Evolutionary conservation across 1,284 basidiomycete species (phyloP).

Genomic region (Meripilus lineatus): DNA sequence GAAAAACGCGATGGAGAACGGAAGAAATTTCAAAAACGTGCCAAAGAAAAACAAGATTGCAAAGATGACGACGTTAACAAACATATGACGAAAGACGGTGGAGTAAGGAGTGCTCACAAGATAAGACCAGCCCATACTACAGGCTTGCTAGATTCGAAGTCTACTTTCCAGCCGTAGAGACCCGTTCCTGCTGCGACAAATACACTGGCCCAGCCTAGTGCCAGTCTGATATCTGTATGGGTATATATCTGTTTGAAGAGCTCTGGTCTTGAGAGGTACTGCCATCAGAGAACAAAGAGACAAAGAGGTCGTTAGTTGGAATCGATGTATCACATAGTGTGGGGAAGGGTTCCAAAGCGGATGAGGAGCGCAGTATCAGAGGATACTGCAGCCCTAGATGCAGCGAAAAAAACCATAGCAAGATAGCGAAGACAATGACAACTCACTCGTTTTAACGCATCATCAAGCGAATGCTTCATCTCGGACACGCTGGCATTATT

Average conservation of each 20-base stretch:
- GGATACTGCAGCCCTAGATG: background rate
- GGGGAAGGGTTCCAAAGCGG: background rate
- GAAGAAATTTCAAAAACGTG: too few species aligned
- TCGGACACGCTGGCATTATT: constrained; percentile 81
- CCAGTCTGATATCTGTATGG: constrained; percentile 83
- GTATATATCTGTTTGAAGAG: constrained; percentile 82
- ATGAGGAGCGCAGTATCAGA: background rate
- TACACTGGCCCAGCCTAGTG: constrained; percentile 79
- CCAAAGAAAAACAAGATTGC: constrained; percentile 1
- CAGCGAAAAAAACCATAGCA: background rate
- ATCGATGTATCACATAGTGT: background rate
- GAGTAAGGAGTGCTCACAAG: constrained; percentile 42
- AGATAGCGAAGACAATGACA: constrained; percentile 1
- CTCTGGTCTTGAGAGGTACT: constrained; percentile 78
- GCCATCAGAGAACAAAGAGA: constrained; percentile 11
- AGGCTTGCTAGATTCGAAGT: constrained; percentile 84
- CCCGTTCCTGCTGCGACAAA: constrained; percentile 77
- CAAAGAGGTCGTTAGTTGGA: background rate
- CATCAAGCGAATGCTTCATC: constrained; percentile 88
- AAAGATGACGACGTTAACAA: background rate
- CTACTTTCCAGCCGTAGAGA: constrained; percentile 77
- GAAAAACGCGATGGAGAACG: background rate
- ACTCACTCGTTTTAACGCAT: constrained; percentile 84
- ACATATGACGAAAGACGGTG: constrained; percentile 3
- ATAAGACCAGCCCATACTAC: constrained; percentile 76